A percentile compares a stretch with the other conserved stretches of the same genome.
Evolutionary conservation across 202 grass and related monocot genomes (phyloP).

Genomic region (Alloteropsis angusta): DNA sequence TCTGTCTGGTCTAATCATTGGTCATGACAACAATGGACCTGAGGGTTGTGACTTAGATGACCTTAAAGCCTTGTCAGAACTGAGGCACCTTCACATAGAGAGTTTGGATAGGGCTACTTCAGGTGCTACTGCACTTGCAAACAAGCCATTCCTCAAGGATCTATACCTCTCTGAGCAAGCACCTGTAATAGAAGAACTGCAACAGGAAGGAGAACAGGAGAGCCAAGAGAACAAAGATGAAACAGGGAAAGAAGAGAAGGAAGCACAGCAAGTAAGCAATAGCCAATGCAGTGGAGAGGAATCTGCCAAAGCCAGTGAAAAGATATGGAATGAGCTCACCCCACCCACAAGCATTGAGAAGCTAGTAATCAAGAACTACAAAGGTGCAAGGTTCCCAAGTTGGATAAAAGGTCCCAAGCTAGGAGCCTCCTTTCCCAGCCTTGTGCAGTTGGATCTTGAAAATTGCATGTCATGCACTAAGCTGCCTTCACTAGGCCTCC

Average conservation of each 20-base stretch:
- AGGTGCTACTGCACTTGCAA: slow-evolving; percentile 41
- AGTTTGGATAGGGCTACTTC: slow-evolving; percentile 64
- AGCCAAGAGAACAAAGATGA: slow-evolving; percentile 18
- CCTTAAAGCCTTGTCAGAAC: slow-evolving; percentile 45
- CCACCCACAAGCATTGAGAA: slow-evolving; percentile 52
- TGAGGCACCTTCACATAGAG: slow-evolving; percentile 61
- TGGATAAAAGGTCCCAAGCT: slow-evolving; percentile 62
- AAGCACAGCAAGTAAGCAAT: slow-evolving; percentile 9
- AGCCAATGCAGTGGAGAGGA: slow-evolving; percentile 20
- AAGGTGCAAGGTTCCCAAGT: slow-evolving; percentile 47
- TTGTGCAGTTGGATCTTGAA: slow-evolving; percentile 53
- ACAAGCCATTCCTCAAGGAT: slow-evolving; percentile 53
- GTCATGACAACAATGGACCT: slow-evolving; percentile 28
- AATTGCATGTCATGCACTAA: slow-evolving; percentile 43
- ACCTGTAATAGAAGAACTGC: slow-evolving; percentile 7
- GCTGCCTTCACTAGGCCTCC: slow-evolving; percentile 57
- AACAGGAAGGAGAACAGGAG: slow-evolving; percentile 25
- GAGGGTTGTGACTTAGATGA: slow-evolving; percentile 62
- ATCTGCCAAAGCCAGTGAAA: slow-evolving; percentile 39
- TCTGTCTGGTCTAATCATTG: slow-evolving; percentile 56
- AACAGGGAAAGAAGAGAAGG: slow-evolving; percentile 18
- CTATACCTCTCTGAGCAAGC: slow-evolving; percentile 44
- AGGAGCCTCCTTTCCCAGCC: slow-evolving; percentile 40
- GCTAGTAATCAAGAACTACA: slow-evolving; percentile 55
- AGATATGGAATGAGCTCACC: slow-evolving; percentile 56